phyloP scores from a whole-genome alignment of 1,139 yeast genomes.

The Debaryomyces robertsiae region DNA sequence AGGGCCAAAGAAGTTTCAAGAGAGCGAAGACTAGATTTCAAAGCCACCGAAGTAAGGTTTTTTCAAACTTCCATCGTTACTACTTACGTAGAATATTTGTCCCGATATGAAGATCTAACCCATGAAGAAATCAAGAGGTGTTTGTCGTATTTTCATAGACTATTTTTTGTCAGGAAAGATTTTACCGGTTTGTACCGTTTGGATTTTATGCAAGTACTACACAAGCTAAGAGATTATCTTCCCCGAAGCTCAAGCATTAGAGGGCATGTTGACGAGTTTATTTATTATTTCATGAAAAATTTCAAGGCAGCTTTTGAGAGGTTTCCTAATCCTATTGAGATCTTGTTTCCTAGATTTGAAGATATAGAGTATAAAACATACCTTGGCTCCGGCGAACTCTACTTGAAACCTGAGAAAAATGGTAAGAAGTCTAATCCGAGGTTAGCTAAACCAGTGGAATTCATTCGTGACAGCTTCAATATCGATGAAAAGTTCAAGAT shows the following conservation, averaged over 20 bases:
- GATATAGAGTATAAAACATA: constrained; percentile 41
- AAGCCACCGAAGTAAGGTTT: constrained; percentile 40
- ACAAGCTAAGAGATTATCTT: constrained; percentile 32
- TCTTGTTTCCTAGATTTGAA: constrained; percentile 66
- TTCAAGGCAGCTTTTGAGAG: constrained; percentile 51
- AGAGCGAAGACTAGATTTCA: constrained; percentile 56
- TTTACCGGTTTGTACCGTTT: constrained; percentile 66
- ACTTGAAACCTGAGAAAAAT: constrained; percentile 23
- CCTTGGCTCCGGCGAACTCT: constrained; percentile 55
- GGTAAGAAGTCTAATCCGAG: constrained; percentile 23
- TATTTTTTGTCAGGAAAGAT: constrained; percentile 64
- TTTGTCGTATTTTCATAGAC: constrained; percentile 69
- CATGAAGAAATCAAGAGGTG: constrained; percentile 64
- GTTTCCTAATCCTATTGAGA: constrained; percentile 66
- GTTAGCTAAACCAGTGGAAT: constrained; percentile 42
- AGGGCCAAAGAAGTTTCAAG: constrained; percentile 39
- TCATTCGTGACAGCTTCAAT: constrained; percentile 32
- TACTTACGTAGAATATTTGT: constrained; percentile 54
- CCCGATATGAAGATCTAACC: constrained; percentile 62
- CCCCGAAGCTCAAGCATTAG: constrained; percentile 45
- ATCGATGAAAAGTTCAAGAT: constrained; percentile 45
- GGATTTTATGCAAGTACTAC: constrained; percentile 62
- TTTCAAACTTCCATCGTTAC: constrained; percentile 48
- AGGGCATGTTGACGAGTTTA: constrained; percentile 64
- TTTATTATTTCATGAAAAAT: constrained; percentile 66